Percentiles rank a stretch among this genome's conserved stretches.
Conservation (phyloP, 441 rosid species). For the Euphorbia celastroides region DNA sequence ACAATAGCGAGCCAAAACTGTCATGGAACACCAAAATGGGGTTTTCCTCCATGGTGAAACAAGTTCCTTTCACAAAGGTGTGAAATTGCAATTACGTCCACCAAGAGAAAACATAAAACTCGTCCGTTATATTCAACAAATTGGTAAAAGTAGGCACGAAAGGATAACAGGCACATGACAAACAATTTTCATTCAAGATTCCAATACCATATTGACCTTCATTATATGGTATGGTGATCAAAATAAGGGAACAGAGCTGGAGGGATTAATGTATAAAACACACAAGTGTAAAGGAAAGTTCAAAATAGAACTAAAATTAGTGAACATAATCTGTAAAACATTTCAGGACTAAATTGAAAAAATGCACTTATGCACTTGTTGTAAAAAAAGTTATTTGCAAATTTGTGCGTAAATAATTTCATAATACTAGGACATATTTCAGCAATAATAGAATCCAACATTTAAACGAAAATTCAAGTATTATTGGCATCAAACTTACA, state of each 20-base stretch:
- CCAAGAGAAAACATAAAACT: not conserved
- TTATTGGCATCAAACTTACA: slow-evolving; percentile 44
- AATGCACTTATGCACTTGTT: not conserved
- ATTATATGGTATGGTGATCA: not conserved
- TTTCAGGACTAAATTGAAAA: not conserved
- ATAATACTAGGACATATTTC: not conserved
- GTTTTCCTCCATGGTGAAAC: not conserved
- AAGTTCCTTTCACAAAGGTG: not conserved
- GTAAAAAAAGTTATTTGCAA: not conserved
- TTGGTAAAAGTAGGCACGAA: not conserved
- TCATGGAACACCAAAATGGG: not conserved
- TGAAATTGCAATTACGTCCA: not conserved
- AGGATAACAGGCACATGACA: not conserved
- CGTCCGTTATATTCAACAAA: not conserved
- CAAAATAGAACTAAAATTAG: not conserved
- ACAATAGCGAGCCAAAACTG: not conserved
- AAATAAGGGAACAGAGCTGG: not conserved
- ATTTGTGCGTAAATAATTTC: not conserved
- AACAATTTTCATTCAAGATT: slow-evolving; percentile 2
- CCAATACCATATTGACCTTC: not conserved
- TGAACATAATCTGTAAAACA: not conserved
- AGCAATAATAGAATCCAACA: not conserved
- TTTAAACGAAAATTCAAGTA: not conserved
- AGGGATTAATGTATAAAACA: not conserved
- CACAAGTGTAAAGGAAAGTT: not conserved